Percentiles rank a stretch among this genome's conserved stretches.
Evolutionary conservation across 2,329 filamentous ascomycete species (phyloP).

Genomic region (Colletotrichum viniferum): DNA sequence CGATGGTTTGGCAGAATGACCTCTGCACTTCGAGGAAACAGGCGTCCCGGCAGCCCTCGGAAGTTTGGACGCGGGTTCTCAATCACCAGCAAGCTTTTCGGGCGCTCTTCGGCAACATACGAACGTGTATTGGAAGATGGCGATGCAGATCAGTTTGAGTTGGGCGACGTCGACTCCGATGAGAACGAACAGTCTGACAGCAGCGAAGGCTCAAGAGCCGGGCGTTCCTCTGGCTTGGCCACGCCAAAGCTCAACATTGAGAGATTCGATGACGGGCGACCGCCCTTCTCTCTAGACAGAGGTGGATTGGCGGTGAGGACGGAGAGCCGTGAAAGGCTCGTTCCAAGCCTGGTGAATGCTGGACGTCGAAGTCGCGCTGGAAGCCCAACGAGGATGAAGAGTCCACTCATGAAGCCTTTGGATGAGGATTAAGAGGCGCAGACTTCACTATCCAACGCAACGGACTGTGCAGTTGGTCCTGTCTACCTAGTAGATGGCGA

Average conservation of each 20-base stretch:
- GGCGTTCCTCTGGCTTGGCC: conserved; percentile 68
- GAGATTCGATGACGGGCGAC: conserved; percentile 50
- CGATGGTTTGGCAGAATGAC: conserved; percentile 61
- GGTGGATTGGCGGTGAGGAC: conserved; percentile 80
- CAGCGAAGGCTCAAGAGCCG: conserved; percentile 59
- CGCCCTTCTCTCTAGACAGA: conserved; percentile 59
- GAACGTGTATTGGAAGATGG: conserved; percentile 88
- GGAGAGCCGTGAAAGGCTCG: conserved; percentile 82
- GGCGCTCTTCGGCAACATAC: conserved; percentile 63
- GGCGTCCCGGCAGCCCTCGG: conserved; percentile 49
- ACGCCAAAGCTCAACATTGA: conserved; percentile 66
- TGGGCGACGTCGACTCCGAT: conserved; percentile 69
- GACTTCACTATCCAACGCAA: background rate
- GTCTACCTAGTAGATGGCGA: background rate
- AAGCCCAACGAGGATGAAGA: conserved; percentile 65
- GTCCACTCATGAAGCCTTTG: conserved; percentile 57
- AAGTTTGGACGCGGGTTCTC: conserved; percentile 54
- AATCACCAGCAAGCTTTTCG: conserved; percentile 69
- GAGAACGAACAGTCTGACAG: conserved; percentile 69
- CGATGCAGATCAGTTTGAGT: conserved; percentile 76
- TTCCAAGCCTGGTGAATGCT: conserved; percentile 59
- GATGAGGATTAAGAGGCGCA: conserved; percentile 26
- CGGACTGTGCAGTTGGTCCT: background rate
- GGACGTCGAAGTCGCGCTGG: conserved; percentile 61
- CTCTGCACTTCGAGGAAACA: conserved; percentile 41